phyloP scores from a whole-genome alignment of 495 filamentous ascomycete genomes.

The Friedmanniomyces simplex region DNA sequence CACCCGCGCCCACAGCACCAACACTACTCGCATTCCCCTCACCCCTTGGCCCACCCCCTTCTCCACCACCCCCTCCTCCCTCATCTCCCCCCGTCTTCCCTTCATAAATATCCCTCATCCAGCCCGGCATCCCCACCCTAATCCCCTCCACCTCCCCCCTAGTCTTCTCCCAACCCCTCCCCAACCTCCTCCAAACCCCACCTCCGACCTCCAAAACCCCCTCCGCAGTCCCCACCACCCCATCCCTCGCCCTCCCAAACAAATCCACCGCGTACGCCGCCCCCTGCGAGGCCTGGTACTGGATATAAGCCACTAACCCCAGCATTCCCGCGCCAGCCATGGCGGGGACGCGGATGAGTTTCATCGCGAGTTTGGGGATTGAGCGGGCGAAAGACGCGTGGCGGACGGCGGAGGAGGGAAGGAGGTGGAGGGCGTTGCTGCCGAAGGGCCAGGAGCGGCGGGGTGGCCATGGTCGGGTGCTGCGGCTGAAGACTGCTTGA shows the following conservation, averaged over 20 bases:
- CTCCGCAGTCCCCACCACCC: slow-evolving; percentile 53
- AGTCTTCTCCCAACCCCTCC: slow-evolving; percentile 70
- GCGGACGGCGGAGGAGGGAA: slow-evolving; percentile 56
- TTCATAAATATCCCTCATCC: slow-evolving; percentile 67
- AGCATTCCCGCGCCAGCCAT: slow-evolving; percentile 83
- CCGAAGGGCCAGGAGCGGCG: slow-evolving; percentile 65
- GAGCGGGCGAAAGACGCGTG: slow-evolving; percentile 76
- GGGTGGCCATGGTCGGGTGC: not conserved
- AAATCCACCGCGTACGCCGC: slow-evolving; percentile 79
- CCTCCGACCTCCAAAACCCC: slow-evolving; percentile 57
- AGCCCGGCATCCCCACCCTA: slow-evolving; percentile 61
- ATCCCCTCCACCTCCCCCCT: slow-evolving; percentile 45
- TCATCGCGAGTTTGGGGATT: slow-evolving; percentile 80
- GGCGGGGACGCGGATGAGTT: slow-evolving; percentile 76
- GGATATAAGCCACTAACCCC: slow-evolving; percentile 78
- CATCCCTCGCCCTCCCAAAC: slow-evolving; percentile 59
- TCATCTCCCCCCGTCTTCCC: slow-evolving; percentile 36
- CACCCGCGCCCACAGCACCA: slow-evolving; percentile 46
- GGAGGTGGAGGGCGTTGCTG: slow-evolving; percentile 69
- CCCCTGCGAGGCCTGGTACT: slow-evolving; percentile 90
- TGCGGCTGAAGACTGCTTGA: slow-evolving; percentile 2
- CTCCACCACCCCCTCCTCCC: slow-evolving; percentile 32
- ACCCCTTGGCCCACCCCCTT: slow-evolving; percentile 38
- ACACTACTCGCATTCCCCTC: slow-evolving; percentile 49
- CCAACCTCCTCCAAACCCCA: slow-evolving; percentile 66